Base-by-base conservation (phyloP, 345 rosid species). In the Draba incana region DNA sequence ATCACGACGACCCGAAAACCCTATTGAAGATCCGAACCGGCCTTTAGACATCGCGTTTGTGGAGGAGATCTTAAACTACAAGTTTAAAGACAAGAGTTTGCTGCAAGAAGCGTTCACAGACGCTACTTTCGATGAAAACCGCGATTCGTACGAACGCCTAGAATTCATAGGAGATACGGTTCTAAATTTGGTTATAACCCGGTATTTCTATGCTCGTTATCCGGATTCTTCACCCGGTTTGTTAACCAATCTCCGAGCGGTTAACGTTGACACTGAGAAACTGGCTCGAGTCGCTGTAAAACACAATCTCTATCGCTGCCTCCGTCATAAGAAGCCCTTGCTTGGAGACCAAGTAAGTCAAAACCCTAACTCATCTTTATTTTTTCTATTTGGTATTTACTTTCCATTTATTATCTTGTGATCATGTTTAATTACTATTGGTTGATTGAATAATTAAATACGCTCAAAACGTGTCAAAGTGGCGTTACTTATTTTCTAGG, bases 201-300 rank as follows among this genome's bases (percentile, higher is more conserved):
- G 43, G 41, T 77, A 85, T 1, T 85, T 72, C 2, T 89, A 8
- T 62, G 49, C 35, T 2, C n/a, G 1, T 25, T 84, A 83, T 24
- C 85, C 87, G 8, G 71, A 80, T 23, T 57, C 72, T 72, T 0
- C 52, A 2, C 82, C 88, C 0, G 97, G 90, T 3, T 20, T 13
- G 15, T 51, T 88, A 57, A 90, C 97, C 28, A 65, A 88, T 2
- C 97, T 90, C 64, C 81, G 90, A 4, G 84, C 90, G 0, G 84
- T 81, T 24, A 90, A 90, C 45, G 88, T 90, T 0, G 78, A 90
- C 23, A 78, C 81, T 0, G 94, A 90, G 60, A 90, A 90, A 57
- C 79, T 90, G 10, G 88, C 97, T 0, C 79, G 94, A 1, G 92
- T 78, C 2, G 85, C 92, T 13, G 2, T 83, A 11, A 88, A 53